A percentile compares a stretch with the other conserved stretches of the same genome.
Evolutionary conservation across 768 basidiomycete genomes (phyloP).

Genomic region (Agaricus subrufescens): DNA sequence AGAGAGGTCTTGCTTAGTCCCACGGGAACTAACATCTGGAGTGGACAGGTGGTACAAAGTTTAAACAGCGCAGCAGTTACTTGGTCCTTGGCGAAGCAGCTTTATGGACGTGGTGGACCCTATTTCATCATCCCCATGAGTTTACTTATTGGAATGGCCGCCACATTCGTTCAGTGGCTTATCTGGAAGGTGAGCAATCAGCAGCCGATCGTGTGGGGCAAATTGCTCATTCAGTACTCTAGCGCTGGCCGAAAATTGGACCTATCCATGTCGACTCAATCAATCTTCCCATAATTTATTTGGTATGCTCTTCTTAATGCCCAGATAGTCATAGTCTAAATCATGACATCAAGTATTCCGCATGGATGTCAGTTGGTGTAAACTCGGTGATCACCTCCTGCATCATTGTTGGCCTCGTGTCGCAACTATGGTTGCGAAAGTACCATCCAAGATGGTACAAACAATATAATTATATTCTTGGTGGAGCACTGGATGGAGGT

Average conservation of each 20-base stretch:
- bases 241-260: constrained; percentile 55
- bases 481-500: constrained; percentile 63
- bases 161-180: constrained; percentile 50
- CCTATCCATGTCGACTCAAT: constrained; percentile 43
- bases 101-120: constrained; percentile 49
- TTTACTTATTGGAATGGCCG: constrained; percentile 48
- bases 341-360: constrained; percentile 26
- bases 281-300: constrained; percentile 54
- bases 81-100: constrained; percentile 57
- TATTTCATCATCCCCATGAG: constrained; percentile 55
- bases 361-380: constrained; percentile 46
- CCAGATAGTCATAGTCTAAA: neutral
- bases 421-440: constrained; percentile 55
- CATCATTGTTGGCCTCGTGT: constrained; percentile 49
- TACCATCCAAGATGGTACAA: constrained; percentile 65
- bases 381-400: constrained; percentile 45
- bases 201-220: neutral
- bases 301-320: constrained; percentile 22
- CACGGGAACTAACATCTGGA: constrained; percentile 59
- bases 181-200: constrained; percentile 37
- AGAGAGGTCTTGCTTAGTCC: constrained; percentile 48
- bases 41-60: constrained; percentile 45
- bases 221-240: neutral
- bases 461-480: constrained; percentile 62
- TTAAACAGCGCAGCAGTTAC: constrained; percentile 57